Evolutionary conservation across 192 early-diverging fungal species (phyloP).

Genomic region (Gigaspora rosea): DNA sequence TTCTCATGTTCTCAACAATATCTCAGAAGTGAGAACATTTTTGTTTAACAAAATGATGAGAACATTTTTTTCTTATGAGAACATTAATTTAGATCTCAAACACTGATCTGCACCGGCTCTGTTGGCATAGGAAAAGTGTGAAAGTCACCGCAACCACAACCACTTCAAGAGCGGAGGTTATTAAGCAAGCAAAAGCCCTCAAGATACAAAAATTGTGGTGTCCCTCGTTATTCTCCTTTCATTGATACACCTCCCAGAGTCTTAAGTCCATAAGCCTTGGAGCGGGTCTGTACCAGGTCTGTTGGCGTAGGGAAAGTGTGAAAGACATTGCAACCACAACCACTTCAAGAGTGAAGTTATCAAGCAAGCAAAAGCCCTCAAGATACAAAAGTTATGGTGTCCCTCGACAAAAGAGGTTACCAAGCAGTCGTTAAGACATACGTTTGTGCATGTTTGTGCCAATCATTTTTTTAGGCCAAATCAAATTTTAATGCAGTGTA

Average conservation of each 20-base stretch:
- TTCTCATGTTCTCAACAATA: not conserved
- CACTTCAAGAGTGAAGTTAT: constrained; percentile 7
- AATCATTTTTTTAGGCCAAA: too few species aligned
- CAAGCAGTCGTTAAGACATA: too few species aligned
- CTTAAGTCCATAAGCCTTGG: not conserved
- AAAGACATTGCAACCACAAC: constrained; percentile 24
- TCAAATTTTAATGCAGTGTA: too few species aligned
- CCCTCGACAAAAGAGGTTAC: too few species aligned
- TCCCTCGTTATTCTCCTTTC: constrained; percentile 9
- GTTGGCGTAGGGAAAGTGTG: not conserved
- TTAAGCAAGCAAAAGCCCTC: constrained; percentile 27
- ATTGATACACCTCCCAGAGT: constrained; percentile 15
- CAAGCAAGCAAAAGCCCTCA: not conserved
- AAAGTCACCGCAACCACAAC: constrained; percentile 23
- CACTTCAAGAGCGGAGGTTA: constrained; percentile 21
- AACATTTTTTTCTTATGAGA: too few species aligned
- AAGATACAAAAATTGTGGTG: constrained; percentile 24
- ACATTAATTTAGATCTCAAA: too few species aligned
- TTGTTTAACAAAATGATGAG: too few species aligned
- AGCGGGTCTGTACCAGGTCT: too few species aligned
- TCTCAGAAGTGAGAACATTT: not conserved
- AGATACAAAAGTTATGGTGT: too few species aligned
- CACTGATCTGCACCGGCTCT: not conserved
- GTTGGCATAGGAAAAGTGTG: too few species aligned
- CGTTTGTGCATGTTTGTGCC: too few species aligned